Percentiles rank a stretch among this genome's conserved stretches.
Conservation (phyloP, 108 stramenopile species). For the Nannochloropsis gaditana region DNA sequence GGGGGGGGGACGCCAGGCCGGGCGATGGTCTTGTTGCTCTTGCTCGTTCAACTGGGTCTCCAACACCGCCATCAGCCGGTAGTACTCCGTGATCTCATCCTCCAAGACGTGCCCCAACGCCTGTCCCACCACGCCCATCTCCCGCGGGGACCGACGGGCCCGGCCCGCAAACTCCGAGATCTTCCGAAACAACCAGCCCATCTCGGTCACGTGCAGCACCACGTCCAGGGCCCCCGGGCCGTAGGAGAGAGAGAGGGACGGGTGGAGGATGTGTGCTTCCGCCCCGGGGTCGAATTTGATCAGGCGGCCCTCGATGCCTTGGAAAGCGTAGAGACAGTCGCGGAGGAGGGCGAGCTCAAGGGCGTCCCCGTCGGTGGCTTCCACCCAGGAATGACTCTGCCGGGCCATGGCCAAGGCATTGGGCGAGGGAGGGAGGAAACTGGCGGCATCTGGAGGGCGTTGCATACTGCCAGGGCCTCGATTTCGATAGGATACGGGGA, state of each 20-base stretch:
- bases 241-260: not conserved
- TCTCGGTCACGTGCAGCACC: not conserved
- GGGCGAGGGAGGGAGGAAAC: not conserved
- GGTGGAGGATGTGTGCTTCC: slow-evolving; percentile 27
- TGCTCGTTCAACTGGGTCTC: slow-evolving; percentile 44
- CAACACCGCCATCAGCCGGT: slow-evolving; percentile 43
- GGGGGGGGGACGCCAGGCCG: not conserved
- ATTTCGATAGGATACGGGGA: not conserved
- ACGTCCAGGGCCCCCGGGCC: slow-evolving; percentile 21
- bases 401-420: not conserved
- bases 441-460: not conserved
- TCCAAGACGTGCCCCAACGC: slow-evolving; percentile 38
- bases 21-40: not conserved
- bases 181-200: slow-evolving; percentile 19
- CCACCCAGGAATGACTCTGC: not conserved
- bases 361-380: slow-evolving; percentile 18
- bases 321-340: slow-evolving; percentile 42
- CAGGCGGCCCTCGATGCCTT: slow-evolving; percentile 43
- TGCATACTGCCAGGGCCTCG: not conserved
- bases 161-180: not conserved
- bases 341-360: slow-evolving; percentile 35
- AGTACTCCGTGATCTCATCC: slow-evolving; percentile 51
- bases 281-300: slow-evolving; percentile 33
- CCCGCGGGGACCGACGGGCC: not conserved
- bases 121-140: slow-evolving; percentile 29